phyloP scores from a whole-genome alignment of 164 flowering plant species.

The Magnolia changhungtana region DNA sequence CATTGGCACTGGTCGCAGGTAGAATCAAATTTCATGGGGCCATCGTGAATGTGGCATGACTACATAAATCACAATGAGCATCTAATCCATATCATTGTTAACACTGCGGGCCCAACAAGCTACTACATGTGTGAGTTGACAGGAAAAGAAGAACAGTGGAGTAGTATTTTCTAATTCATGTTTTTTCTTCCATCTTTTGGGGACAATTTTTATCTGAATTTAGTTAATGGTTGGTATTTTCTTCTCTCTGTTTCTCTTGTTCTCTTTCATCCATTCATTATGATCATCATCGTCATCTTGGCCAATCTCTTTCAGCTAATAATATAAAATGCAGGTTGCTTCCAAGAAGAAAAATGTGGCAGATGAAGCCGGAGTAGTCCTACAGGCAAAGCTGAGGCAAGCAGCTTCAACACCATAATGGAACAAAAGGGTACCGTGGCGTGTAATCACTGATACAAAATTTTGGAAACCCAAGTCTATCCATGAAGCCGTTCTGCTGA shows the following conservation, averaged over 20 bases:
- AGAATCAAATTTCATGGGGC: too few species aligned
- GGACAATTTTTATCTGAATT: not conserved
- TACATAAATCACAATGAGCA: too few species aligned
- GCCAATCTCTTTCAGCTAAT: not conserved
- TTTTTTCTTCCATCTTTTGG: not conserved
- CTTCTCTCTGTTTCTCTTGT: not conserved
- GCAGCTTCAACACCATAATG: conserved; percentile 34
- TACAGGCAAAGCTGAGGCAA: conserved; percentile 64
- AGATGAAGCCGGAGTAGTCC: conserved; percentile 60
- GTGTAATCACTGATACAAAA: not conserved
- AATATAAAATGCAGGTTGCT: conserved; percentile 50
- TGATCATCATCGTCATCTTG: not conserved
- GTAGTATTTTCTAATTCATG: not conserved
- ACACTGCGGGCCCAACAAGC: too few species aligned
- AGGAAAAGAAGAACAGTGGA: not conserved
- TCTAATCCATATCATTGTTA: too few species aligned
- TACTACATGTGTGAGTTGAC: not conserved
- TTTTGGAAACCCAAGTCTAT: not conserved
- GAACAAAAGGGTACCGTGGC: not conserved
- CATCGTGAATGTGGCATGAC: too few species aligned
- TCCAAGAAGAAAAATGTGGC: conserved; percentile 67
- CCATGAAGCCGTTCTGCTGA: not conserved
- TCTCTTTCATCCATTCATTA: not conserved
- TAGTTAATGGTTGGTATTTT: not conserved
- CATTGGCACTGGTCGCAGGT: too few species aligned